Conservation (phyloP, 2,329 filamentous ascomycete species). For the Onygena corvina region DNA sequence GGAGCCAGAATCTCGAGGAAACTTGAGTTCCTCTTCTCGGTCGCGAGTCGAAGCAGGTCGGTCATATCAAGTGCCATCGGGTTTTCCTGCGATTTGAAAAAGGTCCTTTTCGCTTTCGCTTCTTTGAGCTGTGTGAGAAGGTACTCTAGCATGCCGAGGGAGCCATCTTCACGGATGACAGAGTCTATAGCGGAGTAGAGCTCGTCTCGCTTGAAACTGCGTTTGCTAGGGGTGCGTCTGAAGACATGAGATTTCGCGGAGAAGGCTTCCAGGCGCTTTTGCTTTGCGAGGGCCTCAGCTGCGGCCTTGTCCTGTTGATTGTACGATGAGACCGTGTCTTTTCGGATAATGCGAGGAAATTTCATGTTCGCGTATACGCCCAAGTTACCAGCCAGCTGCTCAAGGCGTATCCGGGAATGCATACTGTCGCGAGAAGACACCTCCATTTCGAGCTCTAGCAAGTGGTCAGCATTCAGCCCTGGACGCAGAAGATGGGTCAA, state of each 20-base stretch:
- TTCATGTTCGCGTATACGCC: conserved; percentile 11
- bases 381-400: conserved; percentile 13
- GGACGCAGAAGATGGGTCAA: no score
- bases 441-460: background rate
- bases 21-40: conserved; percentile 8
- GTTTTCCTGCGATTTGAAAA: conserved; percentile 11
- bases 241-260: conserved; percentile 17
- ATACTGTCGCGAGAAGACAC: background rate
- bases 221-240: conserved; percentile 16
- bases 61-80: conserved; percentile 8
- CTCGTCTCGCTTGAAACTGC: conserved; percentile 14
- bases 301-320: conserved; percentile 11
- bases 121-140: conserved; percentile 14
- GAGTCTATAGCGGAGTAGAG: conserved; percentile 15
- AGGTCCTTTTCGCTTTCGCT: conserved; percentile 12
- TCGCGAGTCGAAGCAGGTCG: conserved; percentile 11
- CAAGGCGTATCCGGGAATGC: conserved; percentile 11
- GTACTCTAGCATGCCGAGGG: conserved; percentile 14
- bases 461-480: background rate
- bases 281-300: conserved; percentile 13
- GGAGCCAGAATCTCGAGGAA: conserved; percentile 14
- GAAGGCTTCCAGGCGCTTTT: conserved; percentile 15
- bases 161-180: conserved; percentile 11
- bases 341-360: conserved; percentile 5
- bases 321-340: conserved; percentile 9